Evolutionary conservation across 2,329 filamentous ascomycete species (phyloP).

Genomic region (Ceratocystis colombiana): DNA sequence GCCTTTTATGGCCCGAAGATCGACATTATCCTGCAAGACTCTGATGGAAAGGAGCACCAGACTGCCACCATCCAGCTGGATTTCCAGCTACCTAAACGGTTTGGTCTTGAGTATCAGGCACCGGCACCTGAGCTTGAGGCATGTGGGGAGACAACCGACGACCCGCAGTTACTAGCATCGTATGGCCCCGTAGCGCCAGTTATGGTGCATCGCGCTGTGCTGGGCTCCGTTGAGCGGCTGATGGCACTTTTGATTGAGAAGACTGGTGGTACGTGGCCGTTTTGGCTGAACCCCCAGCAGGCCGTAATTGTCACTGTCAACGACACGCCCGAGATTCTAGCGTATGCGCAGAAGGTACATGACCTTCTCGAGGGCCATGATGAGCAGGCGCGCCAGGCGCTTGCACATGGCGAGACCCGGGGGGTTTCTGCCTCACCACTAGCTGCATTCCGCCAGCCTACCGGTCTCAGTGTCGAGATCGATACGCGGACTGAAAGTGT

Average conservation of each 20-base stretch:
- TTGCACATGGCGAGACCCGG: conserved; percentile 27
- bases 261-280: conserved; percentile 70
- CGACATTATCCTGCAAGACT: conserved; percentile 70
- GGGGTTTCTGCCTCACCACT: conserved; percentile 23
- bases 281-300: conserved; percentile 78
- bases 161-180: conserved; percentile 40
- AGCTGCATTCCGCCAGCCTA: conserved; percentile 44
- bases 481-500: conserved; percentile 55
- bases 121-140: conserved; percentile 54
- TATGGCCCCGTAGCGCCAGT: conserved; percentile 58
- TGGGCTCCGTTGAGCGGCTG: conserved; percentile 74
- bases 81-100: conserved; percentile 77
- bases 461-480: conserved; percentile 57
- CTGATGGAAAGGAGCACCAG: conserved; percentile 76
- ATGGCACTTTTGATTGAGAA: conserved; percentile 79
- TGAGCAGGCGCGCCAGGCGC: conserved; percentile 26
- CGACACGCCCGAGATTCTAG: conserved; percentile 44
- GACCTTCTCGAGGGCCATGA: conserved; percentile 39
- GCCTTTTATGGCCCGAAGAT: conserved; percentile 92
- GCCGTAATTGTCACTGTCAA: conserved; percentile 65
- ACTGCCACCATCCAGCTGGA: conserved; percentile 83
- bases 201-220: conserved; percentile 72
- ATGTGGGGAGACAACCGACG: conserved; percentile 41
- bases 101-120: conserved; percentile 63
- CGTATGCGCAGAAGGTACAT: conserved; percentile 40